Base-by-base conservation (phyloP, 2,329 filamentous ascomycete genomes). In the Ceratocystis cacaofunesta region DNA sequence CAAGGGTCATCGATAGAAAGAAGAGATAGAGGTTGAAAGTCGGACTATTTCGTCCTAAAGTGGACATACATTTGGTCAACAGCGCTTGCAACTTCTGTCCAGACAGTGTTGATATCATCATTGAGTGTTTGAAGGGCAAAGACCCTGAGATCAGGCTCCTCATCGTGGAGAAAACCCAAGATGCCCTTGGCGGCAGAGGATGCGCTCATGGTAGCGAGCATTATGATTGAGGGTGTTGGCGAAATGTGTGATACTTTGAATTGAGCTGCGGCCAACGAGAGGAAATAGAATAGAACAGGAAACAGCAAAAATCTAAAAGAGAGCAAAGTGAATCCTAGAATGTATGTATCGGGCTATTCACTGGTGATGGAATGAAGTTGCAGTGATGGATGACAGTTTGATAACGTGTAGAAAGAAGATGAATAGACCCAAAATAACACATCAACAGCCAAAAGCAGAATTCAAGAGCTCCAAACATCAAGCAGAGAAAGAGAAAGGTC, bases 51-150 rank as follows among this genome's bases (percentile, higher is more conserved):
- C 7, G 10, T 50, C 60, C 7, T 19, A 50, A 68, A 17, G 10
- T 32, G 22, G 67, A 71, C 75, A 67, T 82, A 96, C 92, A 99
- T 96, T 77, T 96, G 87, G 73, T 88, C 91, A 73, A 99, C 84
- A 67, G 90, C 88, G 66, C 88, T 90, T 64, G 94, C 92, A 69
- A 99, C 92, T 77, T 99, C 94, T 68, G 92, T 95, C 94, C 94
- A 99, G 71, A 99, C 85, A 69, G 92, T 88, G 76, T 97, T 92
- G 72, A 99, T 95, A 74, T 97, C 89, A 71, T 94, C 89, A 77
- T 99, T 96, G 73, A 99, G 84, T 70, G 90, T 92, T 78, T 96
- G 89, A 70, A 99, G 82, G 70, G 94, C 94, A 75, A 96, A 99
- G 71, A 92, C 85, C 81, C 91, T 92, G 76, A 99, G 86, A 77